These are phyloP conservation scores for Pleurotus sapidus DNA, from an alignment of 768 basidiomycete genomes.

Conservation along the genomic window DNA sequence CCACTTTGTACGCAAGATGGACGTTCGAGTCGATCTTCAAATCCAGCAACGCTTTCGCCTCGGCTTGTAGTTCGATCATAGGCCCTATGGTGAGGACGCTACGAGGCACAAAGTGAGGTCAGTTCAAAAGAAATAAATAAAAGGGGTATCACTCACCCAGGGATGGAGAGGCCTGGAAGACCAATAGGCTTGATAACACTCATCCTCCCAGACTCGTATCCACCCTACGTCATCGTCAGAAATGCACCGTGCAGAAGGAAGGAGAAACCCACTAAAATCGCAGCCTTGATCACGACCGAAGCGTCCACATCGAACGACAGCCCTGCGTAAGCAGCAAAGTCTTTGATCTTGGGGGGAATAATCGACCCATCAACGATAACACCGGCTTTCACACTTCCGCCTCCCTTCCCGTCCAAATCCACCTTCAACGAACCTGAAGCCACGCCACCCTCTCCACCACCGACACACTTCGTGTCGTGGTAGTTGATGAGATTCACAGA, in stretches of 20 bases:
- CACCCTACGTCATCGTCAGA: constrained; percentile 15
- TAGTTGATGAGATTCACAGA: constrained; percentile 15
- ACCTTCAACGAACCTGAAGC: background rate
- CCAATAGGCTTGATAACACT: constrained; percentile 24
- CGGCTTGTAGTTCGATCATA: constrained; percentile 29
- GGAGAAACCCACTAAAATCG: constrained; percentile 13
- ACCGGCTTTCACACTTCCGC: constrained; percentile 22
- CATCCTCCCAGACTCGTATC: constrained; percentile 23
- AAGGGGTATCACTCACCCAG: constrained; percentile 21
- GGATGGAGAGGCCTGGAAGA: constrained; percentile 27
- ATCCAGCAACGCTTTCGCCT: constrained; percentile 24
- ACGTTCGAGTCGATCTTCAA: constrained; percentile 28
- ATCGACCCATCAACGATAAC: constrained; percentile 18
- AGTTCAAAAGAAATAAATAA: background rate
- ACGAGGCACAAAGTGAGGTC: background rate
- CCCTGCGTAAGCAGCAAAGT: constrained; percentile 22
- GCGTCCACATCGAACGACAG: constrained; percentile 26
- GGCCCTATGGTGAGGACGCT: constrained; percentile 40
- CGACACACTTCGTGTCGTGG: constrained; percentile 10
- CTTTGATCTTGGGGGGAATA: constrained; percentile 26
- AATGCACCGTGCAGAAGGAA: background rate
- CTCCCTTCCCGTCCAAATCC: constrained; percentile 10
- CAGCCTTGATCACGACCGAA: background rate
- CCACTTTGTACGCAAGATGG: constrained; percentile 24
- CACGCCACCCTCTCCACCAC: background rate